A percentile compares a stretch with the other conserved stretches of the same genome.
phyloP scores from a whole-genome alignment of 2,329 filamentous ascomycete genomes.

The Neofusicoccum sp. region DNA sequence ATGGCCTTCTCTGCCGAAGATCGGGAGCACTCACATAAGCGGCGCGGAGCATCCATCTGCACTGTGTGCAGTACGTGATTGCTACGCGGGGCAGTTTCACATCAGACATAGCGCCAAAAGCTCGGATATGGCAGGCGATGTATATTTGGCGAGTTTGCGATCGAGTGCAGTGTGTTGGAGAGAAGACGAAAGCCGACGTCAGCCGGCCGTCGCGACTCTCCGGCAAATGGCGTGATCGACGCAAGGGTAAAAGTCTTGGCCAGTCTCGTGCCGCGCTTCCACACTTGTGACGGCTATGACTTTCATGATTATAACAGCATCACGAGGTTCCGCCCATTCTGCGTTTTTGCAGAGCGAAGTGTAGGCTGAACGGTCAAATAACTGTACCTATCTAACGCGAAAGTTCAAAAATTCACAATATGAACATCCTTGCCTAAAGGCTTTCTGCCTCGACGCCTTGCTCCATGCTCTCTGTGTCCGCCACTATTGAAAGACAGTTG shows the following conservation, averaged over 20 bases:
- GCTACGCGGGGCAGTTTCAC: constrained; percentile 68
- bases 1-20: too few species aligned
- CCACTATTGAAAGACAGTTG: too few species aligned
- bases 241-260: constrained; percentile 10
- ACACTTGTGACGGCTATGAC: neutral
- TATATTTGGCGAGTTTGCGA: neutral
- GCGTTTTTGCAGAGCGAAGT: too few species aligned
- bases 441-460: too few species aligned
- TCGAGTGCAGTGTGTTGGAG: neutral
- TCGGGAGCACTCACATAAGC: constrained; percentile 65
- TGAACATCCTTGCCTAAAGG: neutral
- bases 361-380: neutral
- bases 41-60: constrained; percentile 85
- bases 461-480: too few species aligned
- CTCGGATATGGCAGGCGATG: neutral
- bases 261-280: neutral
- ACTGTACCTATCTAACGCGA: neutral
- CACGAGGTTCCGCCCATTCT: too few species aligned
- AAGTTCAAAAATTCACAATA: neutral
- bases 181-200: constrained; percentile 6
- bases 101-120: constrained; percentile 7
- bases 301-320: neutral
- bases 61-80: constrained; percentile 94
- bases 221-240: neutral
- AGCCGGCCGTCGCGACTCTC: neutral